These are phyloP conservation scores for Jatropha podagrica DNA, from an alignment of 441 rosid species.

Conservation along the genomic window DNA sequence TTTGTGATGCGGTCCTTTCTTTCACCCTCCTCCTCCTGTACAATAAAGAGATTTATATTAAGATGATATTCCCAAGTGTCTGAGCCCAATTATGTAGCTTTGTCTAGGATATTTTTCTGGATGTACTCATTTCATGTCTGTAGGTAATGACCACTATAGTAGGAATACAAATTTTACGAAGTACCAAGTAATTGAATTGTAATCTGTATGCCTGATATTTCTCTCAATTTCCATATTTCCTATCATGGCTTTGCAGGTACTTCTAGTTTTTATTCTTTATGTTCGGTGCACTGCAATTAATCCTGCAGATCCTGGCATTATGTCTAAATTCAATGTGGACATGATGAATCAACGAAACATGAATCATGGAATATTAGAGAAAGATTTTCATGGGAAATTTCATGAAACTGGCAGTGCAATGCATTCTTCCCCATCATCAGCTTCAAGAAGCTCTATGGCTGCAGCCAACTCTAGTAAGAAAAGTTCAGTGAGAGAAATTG, in stretches of 20 bases:
- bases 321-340: conserved; percentile 45
- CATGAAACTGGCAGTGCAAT: conserved; percentile 60
- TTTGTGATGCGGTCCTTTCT: not conserved
- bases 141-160: not conserved
- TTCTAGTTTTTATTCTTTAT: conserved; percentile 76
- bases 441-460: conserved; percentile 65
- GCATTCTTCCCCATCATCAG: conserved; percentile 74
- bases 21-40: not conserved
- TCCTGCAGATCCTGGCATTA: conserved; percentile 97
- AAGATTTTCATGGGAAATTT: conserved; percentile 45
- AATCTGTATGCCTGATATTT: not conserved
- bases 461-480: conserved; percentile 63
- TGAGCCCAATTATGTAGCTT: not conserved
- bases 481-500: conserved; percentile 61
- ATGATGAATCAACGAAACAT: conserved; percentile 45
- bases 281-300: conserved; percentile 89
- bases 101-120: not conserved
- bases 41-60: not conserved
- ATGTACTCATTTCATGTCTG: not conserved
- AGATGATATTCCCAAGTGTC: not conserved
- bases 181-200: not conserved
- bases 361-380: conserved; percentile 39
- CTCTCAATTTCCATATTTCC: not conserved
- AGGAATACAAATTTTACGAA: not conserved
- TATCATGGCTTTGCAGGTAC: conserved; percentile 47